Evolutionary conservation across 2,329 filamentous ascomycete genomes (phyloP).

Genomic region (Zymoseptoria brevis): DNA sequence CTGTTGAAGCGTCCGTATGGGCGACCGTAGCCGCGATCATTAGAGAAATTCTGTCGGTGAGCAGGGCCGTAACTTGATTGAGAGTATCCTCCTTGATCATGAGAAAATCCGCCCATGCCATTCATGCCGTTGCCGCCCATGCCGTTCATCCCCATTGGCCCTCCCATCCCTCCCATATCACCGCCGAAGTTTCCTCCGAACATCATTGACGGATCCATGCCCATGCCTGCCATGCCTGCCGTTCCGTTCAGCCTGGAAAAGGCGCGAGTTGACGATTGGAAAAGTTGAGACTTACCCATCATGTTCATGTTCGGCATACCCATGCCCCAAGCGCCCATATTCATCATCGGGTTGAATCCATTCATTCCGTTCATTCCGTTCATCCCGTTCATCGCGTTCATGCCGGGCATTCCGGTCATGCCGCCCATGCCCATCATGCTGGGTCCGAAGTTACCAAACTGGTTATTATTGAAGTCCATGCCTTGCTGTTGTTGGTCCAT

Average conservation of each 20-base stretch:
- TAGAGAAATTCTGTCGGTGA: constrained; percentile 46
- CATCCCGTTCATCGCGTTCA: constrained; percentile 12
- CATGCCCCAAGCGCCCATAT: constrained; percentile 26
- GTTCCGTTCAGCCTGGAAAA: constrained; percentile 19
- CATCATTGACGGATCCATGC: constrained; percentile 78
- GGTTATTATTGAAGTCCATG: neutral
- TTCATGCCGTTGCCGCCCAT: constrained; percentile 62
- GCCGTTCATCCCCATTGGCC: constrained; percentile 50
- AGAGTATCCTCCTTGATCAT: constrained; percentile 45
- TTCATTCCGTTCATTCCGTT: constrained; percentile 14
- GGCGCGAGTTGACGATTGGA: neutral
- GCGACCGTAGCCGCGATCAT: constrained; percentile 61
- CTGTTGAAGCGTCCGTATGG: constrained; percentile 36
- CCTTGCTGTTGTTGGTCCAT: constrained; percentile 16
- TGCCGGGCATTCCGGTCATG: neutral
- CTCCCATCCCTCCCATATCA: constrained; percentile 54
- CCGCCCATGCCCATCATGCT: neutral
- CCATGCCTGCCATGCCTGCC: constrained; percentile 70
- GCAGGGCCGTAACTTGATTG: constrained; percentile 32
- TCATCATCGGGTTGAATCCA: constrained; percentile 16
- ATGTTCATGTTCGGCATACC: constrained; percentile 50
- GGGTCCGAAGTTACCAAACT: constrained; percentile 19
- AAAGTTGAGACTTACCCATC: constrained; percentile 62
- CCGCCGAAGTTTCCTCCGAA: constrained; percentile 56
- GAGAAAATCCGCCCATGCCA: constrained; percentile 57